A percentile compares a stretch with the other conserved stretches of the same genome.
Conservation (phyloP, 163 green algal species). For the Scenedesmus sp. region DNA sequence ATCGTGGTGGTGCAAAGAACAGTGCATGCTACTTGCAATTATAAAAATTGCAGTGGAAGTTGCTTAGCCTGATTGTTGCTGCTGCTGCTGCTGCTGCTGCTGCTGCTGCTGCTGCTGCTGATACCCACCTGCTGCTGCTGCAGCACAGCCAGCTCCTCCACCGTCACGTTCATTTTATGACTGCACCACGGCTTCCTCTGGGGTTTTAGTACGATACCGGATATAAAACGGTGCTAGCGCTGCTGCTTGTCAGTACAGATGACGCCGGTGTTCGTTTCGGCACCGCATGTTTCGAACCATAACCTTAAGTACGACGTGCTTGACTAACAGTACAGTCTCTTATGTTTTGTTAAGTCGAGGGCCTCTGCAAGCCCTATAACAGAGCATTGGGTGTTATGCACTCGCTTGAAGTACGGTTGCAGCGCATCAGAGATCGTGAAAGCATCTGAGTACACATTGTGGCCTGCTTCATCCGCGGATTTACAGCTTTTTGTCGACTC, state of each 20-base stretch:
- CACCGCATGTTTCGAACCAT: neutral
- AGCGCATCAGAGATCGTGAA: neutral
- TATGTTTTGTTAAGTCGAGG: neutral
- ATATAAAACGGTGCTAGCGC: neutral
- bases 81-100: conserved; percentile 1
- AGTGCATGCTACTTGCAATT: neutral
- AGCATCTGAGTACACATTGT: no score
- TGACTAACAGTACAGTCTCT: neutral
- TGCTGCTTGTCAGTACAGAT: neutral
- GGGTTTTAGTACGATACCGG: neutral
- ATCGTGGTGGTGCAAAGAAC: no score
- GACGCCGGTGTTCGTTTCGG: neutral
- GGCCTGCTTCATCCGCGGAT: no score
- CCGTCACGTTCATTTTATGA: conserved; percentile 61
- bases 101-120: conserved; percentile 78
- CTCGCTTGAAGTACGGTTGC: neutral
- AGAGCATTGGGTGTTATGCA: neutral
- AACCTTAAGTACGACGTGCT: neutral
- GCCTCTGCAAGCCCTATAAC: neutral
- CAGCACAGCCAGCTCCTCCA: conserved; percentile 59
- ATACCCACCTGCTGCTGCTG: conserved; percentile 64
- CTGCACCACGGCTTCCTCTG: neutral
- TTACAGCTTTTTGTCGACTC: neutral
- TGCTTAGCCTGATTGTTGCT: neutral
- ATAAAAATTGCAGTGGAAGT: neutral